Evolutionary conservation across 805 yeast genomes (phyloP).

Genomic region (Lipomyces sp.): DNA sequence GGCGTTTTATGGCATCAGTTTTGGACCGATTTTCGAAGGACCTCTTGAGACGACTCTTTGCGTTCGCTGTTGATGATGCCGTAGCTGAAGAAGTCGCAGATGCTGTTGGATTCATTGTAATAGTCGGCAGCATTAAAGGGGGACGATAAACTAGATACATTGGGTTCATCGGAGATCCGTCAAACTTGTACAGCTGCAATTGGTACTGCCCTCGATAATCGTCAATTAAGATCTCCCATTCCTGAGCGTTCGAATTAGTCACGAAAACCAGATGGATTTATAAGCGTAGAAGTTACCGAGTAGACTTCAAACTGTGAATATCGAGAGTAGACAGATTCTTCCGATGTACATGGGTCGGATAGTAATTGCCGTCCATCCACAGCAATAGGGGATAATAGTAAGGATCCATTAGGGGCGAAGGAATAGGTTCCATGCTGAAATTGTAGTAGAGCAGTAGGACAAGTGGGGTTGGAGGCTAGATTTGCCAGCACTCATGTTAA

Average conservation of each 20-base stretch:
- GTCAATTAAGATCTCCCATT: conserved; percentile 61
- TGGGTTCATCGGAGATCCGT: conserved; percentile 81
- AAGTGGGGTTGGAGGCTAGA: conserved; percentile 63
- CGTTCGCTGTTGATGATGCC: conserved; percentile 19
- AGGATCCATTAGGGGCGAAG: conserved; percentile 64
- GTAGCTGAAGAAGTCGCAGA: conserved; percentile 42
- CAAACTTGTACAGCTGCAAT: conserved; percentile 70
- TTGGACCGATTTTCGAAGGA: conserved; percentile 43
- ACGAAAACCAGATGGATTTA: neutral
- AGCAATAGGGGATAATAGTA: conserved; percentile 70
- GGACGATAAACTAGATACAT: conserved; percentile 90
- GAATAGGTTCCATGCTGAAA: conserved; percentile 89
- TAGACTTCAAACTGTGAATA: conserved; percentile 62
- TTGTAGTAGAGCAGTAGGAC: conserved; percentile 80
- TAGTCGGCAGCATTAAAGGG: conserved; percentile 94
- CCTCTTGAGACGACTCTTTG: conserved; percentile 15
- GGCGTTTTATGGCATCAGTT: conserved; percentile 42
- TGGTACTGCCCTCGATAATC: conserved; percentile 82
- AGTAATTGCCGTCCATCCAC: conserved; percentile 93
- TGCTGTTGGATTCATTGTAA: conserved; percentile 84
- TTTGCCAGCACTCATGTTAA: neutral
- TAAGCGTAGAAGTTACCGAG: conserved; percentile 17
- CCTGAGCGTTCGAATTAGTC: conserved; percentile 9
- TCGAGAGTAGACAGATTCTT: conserved; percentile 57
- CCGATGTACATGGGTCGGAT: conserved; percentile 79